Evolutionary conservation across 192 early-diverging fungal species (phyloP), one percentile per base, ranked within the genome.

Genomic region (Coemansia sp.): DNA sequence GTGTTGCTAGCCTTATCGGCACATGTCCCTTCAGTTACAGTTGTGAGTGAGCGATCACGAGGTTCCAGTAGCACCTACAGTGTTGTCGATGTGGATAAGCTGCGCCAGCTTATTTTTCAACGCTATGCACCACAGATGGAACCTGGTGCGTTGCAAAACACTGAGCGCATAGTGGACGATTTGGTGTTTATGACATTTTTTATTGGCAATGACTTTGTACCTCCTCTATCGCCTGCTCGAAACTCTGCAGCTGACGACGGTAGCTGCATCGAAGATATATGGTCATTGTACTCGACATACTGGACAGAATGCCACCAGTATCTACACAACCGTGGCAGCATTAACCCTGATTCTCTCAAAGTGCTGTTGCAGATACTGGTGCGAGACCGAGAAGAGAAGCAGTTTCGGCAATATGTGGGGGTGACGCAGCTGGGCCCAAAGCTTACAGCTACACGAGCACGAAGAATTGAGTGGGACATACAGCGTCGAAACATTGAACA

Each of bases 131-230:
- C 90, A 15, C 53, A 90, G 20, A 81, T 88, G 36, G 28, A 43
- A 88, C 94, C 57, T 68, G 92, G 26, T 82, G 88, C 57, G 70
- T 83, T 26, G 91, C 91, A 64, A 80, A 16, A 31, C 9, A 3
- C 9, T 5, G n/a, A 8, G n/a, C 18, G 38, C 3, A 88, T 68
- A 21, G 84, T 96, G 26, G 96, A 99, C 65, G 95, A 99, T 50
- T 94, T 94, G 73, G 88, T 97, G 2, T 83, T 99, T 16, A 72
- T 97, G 61, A 86, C 88, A 52, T 82, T 97, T 53, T 94, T 98
- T 69, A 85, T 94, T 11, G 96, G 96, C 35, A 96, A 96, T 61
- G 96, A 98, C 79, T 97, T 95, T 78, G 61, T 99, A 55, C 96
- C 96, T 3, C 59, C 73, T 3, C 39, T 57, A 14, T 7, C 28